phyloP scores from a whole-genome alignment of 2,329 filamentous ascomycete genomes.

The Penicillium sp. region DNA sequence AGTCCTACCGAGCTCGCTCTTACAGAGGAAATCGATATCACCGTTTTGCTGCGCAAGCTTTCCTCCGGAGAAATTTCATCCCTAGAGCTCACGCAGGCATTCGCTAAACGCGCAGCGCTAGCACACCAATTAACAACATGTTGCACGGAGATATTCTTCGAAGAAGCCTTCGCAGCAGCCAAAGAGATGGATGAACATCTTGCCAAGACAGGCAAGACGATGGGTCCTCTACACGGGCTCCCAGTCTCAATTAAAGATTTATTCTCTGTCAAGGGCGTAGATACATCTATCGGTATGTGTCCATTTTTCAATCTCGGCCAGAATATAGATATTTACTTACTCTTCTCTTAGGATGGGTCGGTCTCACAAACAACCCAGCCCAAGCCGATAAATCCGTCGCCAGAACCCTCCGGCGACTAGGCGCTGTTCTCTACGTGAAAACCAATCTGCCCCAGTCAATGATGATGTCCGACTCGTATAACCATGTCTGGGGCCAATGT shows the following conservation, averaged over 20 bases:
- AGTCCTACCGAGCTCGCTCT: constrained; percentile 19
- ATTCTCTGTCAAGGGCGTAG: constrained; percentile 23
- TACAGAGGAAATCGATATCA: constrained; percentile 26
- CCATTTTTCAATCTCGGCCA: no score
- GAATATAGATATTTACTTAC: not conserved
- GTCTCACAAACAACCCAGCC: constrained; percentile 22
- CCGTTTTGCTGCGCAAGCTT: constrained; percentile 20
- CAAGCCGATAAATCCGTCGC: constrained; percentile 23
- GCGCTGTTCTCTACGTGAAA: constrained; percentile 26
- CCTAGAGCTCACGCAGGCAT: constrained; percentile 35
- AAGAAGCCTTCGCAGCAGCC: constrained; percentile 48
- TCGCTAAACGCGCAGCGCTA: constrained; percentile 34
- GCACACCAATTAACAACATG: constrained; percentile 41
- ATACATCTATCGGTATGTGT: constrained; percentile 25
- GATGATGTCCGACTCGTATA: constrained; percentile 30
- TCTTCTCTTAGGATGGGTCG: constrained; percentile 23
- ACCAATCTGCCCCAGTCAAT: constrained; percentile 27
- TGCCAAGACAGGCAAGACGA: constrained; percentile 37
- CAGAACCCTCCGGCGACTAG: constrained; percentile 21
- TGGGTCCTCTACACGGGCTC: constrained; percentile 61
- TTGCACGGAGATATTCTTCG: constrained; percentile 53
- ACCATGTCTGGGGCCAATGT: constrained; percentile 54
- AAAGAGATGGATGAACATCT: constrained; percentile 47
- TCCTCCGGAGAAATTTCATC: constrained; percentile 23
- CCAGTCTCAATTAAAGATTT: constrained; percentile 52